Evolutionary conservation across 31 red algal species (phyloP), one percentile per base, ranked within the genome.

Genomic region (Asparagopsis taxiformis): DNA sequence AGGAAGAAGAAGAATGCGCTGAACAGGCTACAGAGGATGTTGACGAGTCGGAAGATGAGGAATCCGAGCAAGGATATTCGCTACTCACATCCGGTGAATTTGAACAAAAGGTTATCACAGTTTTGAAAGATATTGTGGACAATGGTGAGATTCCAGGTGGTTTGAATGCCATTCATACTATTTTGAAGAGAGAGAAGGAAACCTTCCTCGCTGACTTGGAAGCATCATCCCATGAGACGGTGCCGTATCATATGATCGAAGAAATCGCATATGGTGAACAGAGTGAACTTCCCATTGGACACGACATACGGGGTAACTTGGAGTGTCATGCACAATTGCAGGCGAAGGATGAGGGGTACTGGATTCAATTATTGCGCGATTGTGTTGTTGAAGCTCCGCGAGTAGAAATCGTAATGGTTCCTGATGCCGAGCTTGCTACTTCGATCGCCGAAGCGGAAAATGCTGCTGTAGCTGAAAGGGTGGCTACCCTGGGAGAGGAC

Each of bases 341-440:
- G 21, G 15, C 30, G 4, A 73, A 77, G 59, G 58, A 76, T 30
- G 86, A 87, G 35, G 54, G 51, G 17, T 96, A 75, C 55, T 97
- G 93, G 93, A 39, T 77, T 13, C 65, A 75, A 22, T 38, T 82
- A 23, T n/a, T 97, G 46, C 24, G 35, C 15, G 11, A 17, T 6
- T 26, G 22, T n/a, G 50, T 91, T 54, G 60, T 91, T 9, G 39
- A 82, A 17, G 78, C 87, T 6, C 62, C 69, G 3, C 68, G 78
- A 31, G 78, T 75, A 0, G 87, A 83, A 62, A 23, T 91, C 30
- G 48, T 82, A 28, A 83, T 83, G 70, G 77, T 91, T 23, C 87
- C 87, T 8, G 87, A 91, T 34, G 52, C 58, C 7, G 35, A 34
- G 13, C 71, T 91, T 44, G 87, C 77, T 65, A 52, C 82, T 4